Percentiles rank a stretch among this genome's conserved stretches.
phyloP scores from a whole-genome alignment of 1,139 yeast species.

The Sporopachydermia cereana region DNA sequence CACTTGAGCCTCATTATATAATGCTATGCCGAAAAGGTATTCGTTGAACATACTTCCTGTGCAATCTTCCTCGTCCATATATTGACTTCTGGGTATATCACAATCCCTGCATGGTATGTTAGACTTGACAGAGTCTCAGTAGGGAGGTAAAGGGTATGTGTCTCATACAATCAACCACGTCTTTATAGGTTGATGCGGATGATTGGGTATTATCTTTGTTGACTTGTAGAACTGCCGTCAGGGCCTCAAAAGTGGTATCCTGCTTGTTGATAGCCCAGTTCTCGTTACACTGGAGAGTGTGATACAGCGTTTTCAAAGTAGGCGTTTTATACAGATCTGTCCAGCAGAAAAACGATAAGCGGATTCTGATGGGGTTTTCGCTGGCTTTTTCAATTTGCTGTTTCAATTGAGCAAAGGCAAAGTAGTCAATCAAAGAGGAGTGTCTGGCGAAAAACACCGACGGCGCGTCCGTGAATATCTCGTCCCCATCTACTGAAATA shows the following conservation, averaged over 20 bases:
- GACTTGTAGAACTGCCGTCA: slow-evolving; percentile 11
- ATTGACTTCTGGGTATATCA: slow-evolving; percentile 65
- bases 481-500: slow-evolving; percentile 17
- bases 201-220: slow-evolving; percentile 7
- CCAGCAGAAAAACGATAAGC: slow-evolving; percentile 46
- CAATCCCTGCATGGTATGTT: slow-evolving; percentile 35
- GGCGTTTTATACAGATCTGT: slow-evolving; percentile 48
- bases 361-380: slow-evolving; percentile 9
- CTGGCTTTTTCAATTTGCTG: slow-evolving; percentile 14
- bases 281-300: slow-evolving; percentile 42
- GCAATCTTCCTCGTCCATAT: slow-evolving; percentile 39
- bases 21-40: too few species aligned
- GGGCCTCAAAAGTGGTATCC: not conserved
- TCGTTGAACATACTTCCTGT: slow-evolving; percentile 41
- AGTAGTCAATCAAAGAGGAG: slow-evolving; percentile 20
- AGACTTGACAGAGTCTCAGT: too few species aligned
- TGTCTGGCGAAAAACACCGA: slow-evolving; percentile 13
- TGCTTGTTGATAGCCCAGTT: slow-evolving; percentile 34
- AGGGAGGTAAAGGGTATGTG: too few species aligned
- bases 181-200: slow-evolving; percentile 9
- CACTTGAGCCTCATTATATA: too few species aligned
- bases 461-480: slow-evolving; percentile 14
- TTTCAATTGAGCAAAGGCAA: slow-evolving; percentile 19
- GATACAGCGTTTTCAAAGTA: slow-evolving; percentile 28
- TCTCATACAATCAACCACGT: too few species aligned